These are phyloP conservation scores for Moricandia moricandioides DNA, from an alignment of 345 rosid species.

Conservation along the genomic window DNA sequence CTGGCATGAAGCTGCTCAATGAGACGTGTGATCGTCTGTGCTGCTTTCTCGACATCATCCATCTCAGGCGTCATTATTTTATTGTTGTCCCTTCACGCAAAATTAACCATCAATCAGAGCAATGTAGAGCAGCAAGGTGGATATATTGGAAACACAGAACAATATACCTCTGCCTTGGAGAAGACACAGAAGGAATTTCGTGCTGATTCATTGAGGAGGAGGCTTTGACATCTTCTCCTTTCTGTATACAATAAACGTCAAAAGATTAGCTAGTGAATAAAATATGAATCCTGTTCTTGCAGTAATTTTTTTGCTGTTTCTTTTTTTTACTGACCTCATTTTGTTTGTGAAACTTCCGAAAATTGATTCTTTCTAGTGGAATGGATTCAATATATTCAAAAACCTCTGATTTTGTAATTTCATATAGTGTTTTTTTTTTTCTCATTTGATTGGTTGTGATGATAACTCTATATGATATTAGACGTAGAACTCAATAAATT, in stretches of 20 bases:
- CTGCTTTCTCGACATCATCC: conserved; percentile 56
- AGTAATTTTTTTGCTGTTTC: background rate
- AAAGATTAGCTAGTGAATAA: background rate
- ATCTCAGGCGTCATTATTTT: conserved; percentile 37
- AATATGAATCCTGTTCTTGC: background rate
- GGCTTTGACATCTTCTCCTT: conserved; percentile 60
- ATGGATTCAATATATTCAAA: background rate
- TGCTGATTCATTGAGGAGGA: conserved; percentile 46
- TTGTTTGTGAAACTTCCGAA: background rate
- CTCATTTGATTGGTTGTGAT: background rate
- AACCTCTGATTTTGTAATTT: background rate
- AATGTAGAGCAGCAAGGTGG: background rate
- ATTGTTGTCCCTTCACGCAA: conserved; percentile 48
- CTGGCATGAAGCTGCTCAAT: conserved; percentile 75
- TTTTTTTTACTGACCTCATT: background rate
- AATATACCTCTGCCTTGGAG: conserved; percentile 21
- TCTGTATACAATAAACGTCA: background rate
- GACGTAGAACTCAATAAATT: conserved; percentile 7
- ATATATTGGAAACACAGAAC: background rate
- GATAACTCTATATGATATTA: background rate
- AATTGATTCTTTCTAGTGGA: background rate
- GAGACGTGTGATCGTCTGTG: conserved; percentile 61
- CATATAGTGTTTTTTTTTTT: background rate
- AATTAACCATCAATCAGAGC: background rate
- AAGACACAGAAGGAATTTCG: conserved; percentile 1